Conservation (phyloP, 1,139 yeast genomes). For the Debaryomyces coudertii region DNA sequence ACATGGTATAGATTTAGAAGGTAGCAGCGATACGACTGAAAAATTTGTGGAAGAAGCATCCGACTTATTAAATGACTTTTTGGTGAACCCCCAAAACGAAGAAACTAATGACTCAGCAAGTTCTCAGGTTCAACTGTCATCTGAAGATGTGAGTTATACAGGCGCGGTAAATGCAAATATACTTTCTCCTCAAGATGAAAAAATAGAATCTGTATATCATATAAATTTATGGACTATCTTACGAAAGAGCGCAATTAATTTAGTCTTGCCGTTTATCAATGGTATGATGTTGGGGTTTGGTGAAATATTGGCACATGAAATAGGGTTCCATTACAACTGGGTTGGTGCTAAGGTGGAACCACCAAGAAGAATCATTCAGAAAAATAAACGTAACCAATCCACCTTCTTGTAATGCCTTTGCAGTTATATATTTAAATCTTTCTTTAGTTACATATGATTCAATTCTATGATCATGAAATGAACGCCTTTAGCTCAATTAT, state of each 20-base stretch:
- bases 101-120: conserved; percentile 12
- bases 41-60: conserved; percentile 6
- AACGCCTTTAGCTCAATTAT: neutral
- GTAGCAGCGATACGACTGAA: neutral
- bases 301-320: conserved; percentile 90
- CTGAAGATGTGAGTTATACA: conserved; percentile 15
- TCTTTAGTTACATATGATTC: neutral
- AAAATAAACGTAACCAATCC: conserved; percentile 20
- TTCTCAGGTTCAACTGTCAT: conserved; percentile 13
- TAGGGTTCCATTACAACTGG: conserved; percentile 83
- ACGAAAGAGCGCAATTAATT: conserved; percentile 65
- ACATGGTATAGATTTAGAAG: neutral
- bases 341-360: conserved; percentile 68
- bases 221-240: conserved; percentile 39
- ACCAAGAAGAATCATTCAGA: conserved; percentile 32
- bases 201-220: conserved; percentile 13
- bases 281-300: conserved; percentile 98
- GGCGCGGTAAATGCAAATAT: conserved; percentile 28
- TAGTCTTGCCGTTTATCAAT: conserved; percentile 84
- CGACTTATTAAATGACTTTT: neutral
- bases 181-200: conserved; percentile 24
- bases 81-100: neutral
- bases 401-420: conserved; percentile 20
- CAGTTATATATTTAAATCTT: neutral
- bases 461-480: neutral